Conservation (phyloP, 2,329 filamentous ascomycete genomes). For the Aspergillus pseudonomiae region DNA sequence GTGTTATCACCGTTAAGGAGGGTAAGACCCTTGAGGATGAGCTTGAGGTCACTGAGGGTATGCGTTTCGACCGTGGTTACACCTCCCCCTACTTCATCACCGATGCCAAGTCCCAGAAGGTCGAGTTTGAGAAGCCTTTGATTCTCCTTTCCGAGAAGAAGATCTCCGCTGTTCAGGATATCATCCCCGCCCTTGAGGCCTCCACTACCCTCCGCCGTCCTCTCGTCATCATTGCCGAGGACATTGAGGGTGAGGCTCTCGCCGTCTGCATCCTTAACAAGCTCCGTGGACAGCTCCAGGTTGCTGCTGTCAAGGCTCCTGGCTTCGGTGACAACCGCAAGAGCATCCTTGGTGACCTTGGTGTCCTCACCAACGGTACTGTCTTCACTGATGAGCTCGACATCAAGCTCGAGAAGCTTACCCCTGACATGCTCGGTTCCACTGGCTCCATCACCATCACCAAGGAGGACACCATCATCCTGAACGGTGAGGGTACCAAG, state of each 20-base stretch:
- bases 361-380: conserved; percentile 91
- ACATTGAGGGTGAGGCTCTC: conserved; percentile 97
- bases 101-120: conserved; percentile 97
- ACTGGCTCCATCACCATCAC: conserved; percentile 99
- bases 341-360: conserved; percentile 96
- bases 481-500: conserved; percentile 96
- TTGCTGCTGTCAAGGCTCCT: conserved; percentile 96
- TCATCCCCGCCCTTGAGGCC: conserved; percentile 95
- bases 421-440: conserved; percentile 90
- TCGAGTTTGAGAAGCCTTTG: conserved; percentile 99
- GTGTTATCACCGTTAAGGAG: conserved; percentile 99
- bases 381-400: conserved; percentile 99
- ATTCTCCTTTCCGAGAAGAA: conserved; percentile 99
- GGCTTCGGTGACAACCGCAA: conserved; percentile 99
- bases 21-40: conserved; percentile 98
- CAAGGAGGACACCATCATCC: conserved; percentile 98
- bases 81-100: conserved; percentile 99
- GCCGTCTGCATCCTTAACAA: conserved; percentile 99
- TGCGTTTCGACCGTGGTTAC: conserved; percentile 99
- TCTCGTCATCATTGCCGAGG: conserved; percentile 97
- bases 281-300: conserved; percentile 98
- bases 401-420: conserved; percentile 98
- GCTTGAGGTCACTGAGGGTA: conserved; percentile 98
- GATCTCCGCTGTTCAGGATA: conserved; percentile 98
- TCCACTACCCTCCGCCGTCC: conserved; percentile 94